Evolutionary conservation across 2,329 filamentous ascomycete genomes (phyloP), one percentile per base, ranked within the genome.

Genomic region (Chaetomium strumarium): DNA sequence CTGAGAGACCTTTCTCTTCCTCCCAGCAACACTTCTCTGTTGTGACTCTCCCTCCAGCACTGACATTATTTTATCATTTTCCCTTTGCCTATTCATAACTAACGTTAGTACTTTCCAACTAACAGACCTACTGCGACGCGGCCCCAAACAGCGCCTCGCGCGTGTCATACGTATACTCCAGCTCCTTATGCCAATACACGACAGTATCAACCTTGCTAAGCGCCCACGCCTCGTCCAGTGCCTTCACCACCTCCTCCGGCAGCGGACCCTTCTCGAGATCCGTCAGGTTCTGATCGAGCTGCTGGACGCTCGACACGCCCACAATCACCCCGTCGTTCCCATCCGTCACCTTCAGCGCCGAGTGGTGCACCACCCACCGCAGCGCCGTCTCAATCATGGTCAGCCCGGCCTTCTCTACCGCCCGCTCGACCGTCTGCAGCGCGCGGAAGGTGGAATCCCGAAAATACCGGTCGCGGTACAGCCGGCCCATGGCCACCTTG

Each of bases 161-260:
- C 5, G 84, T 82, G 63, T 88, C 75, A 61, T 88, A 88, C 11
- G 72, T 76, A 60, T 88, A 89, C 66, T 79, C 76, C 48, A 87
- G 65, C 47, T 86, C 81, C 51, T 72, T 69, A 59, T 81, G 78
- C 76, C 77, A 81, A 62, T 81, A 81, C 46, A 72, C 68, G 7
- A 70, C 57, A 10, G 74, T 72, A 33, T 80, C 76, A 2, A 69
- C 58, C 72, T 90, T 91, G 12, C 79, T 73, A n/a, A 85, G 72
- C 61, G 75, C 58, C 90, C 90, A 95, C 3, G 87, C 89, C 68
- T 88, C 73, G 60, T 95, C 88, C 53, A 95, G 72, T 12, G 77
- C 80, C 62, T 83, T 70, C 8, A 91, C 75, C 13, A 91, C 81
- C 39, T 88, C 86, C 5, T 86, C 78, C 0, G 86, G 86, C 51